Conservation (phyloP, 2,329 filamentous ascomycete species). For the Trichoderma sp. region DNA sequence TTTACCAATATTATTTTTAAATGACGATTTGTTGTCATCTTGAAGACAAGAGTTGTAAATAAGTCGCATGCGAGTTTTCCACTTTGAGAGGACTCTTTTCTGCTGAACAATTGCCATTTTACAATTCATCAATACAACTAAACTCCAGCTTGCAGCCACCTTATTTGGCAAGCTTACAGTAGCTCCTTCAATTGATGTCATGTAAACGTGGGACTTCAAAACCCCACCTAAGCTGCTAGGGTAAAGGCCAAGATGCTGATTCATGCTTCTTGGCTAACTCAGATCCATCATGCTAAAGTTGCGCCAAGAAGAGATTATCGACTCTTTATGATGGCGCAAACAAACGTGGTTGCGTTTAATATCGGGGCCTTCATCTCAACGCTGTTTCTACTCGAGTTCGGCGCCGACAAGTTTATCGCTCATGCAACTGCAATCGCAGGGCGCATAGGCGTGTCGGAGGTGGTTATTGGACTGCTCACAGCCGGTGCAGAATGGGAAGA, state of each 20-base stretch:
- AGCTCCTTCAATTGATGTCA: neutral
- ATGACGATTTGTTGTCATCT: neutral
- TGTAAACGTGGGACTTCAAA: neutral
- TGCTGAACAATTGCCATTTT: neutral
- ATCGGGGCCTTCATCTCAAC: neutral
- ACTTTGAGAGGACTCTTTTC: neutral
- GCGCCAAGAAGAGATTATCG: neutral
- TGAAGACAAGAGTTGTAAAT: too few species aligned
- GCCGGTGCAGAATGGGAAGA: conserved; percentile 56
- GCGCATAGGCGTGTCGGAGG: conserved; percentile 41
- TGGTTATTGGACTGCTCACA: conserved; percentile 50
- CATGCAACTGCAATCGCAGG: neutral
- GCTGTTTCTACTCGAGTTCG: neutral
- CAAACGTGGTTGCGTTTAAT: neutral
- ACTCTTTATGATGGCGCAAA: neutral
- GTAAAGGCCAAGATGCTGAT: neutral
- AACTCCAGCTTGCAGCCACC: neutral
- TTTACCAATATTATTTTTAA: neutral
- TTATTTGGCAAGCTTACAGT: neutral
- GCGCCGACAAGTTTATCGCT: neutral
- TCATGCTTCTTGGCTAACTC: too few species aligned
- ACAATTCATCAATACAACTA: neutral
- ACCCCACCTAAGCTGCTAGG: neutral
- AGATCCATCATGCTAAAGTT: neutral
- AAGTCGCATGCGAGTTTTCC: neutral